Conservation (phyloP, 2,329 filamentous ascomycete species). For the Fusarium drepaniforme region DNA sequence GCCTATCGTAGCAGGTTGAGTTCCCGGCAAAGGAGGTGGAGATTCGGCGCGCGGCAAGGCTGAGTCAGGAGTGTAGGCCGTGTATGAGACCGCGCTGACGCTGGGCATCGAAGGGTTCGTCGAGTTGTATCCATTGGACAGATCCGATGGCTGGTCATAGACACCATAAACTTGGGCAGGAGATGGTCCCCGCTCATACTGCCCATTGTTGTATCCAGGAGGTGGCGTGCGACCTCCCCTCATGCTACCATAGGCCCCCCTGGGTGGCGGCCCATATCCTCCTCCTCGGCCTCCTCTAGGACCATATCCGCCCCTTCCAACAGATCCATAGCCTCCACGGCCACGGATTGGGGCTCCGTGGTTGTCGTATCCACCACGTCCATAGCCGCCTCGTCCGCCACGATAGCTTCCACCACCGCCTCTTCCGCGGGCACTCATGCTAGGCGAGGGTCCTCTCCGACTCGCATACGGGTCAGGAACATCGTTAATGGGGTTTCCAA, state of each 20-base stretch:
- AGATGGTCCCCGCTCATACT: constrained; percentile 54
- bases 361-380: constrained; percentile 63
- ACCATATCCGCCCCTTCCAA: constrained; percentile 58
- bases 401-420: constrained; percentile 62
- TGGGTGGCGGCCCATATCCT: constrained; percentile 48
- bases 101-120: constrained; percentile 48
- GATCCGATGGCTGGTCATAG: constrained; percentile 55
- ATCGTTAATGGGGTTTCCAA: constrained; percentile 69
- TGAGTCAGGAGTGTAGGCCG: constrained; percentile 58
- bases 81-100: constrained; percentile 53
- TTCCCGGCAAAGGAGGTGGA: constrained; percentile 69
- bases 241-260: constrained; percentile 48
- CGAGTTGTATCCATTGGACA: constrained; percentile 44
- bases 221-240: constrained; percentile 54
- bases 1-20: constrained; percentile 55
- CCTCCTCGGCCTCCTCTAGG: constrained; percentile 53
- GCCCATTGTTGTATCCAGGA: constrained; percentile 56
- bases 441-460: constrained; percentile 60
- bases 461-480: constrained; percentile 59
- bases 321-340: constrained; percentile 59
- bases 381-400: constrained; percentile 59
- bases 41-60: constrained; percentile 71
- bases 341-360: constrained; percentile 57
- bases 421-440: constrained; percentile 66
- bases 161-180: constrained; percentile 54